Percentiles rank a stretch among this genome's conserved stretches.
Evolutionary conservation across 345 rosid genomes (phyloP).

Genomic region (Gossypium herbaceum): DNA sequence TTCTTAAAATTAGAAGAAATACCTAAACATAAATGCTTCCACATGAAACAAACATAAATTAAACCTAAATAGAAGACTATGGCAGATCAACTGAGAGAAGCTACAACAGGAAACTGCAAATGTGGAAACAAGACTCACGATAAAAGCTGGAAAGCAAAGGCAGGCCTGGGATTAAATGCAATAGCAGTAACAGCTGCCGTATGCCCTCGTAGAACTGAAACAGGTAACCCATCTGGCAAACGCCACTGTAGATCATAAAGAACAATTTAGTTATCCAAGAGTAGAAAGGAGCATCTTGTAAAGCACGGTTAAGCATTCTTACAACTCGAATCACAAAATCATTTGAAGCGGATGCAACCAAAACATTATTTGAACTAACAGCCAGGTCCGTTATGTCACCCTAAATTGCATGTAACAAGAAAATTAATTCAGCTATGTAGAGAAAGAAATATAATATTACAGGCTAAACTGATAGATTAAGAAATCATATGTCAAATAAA

Average conservation of each 20-base stretch:
- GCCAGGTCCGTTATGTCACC: slow-evolving; percentile 99
- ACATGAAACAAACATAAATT: slow-evolving; percentile 11
- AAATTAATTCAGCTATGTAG: not conserved
- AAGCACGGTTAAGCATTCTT: slow-evolving; percentile 35
- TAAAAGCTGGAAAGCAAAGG: slow-evolving; percentile 77
- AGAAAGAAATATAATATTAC: slow-evolving; percentile 18
- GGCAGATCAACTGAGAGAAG: slow-evolving; percentile 17
- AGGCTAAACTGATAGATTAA: slow-evolving; percentile 9
- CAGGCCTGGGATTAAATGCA: slow-evolving; percentile 92
- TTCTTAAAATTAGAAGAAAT: not conserved
- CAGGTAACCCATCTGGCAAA: slow-evolving; percentile 92
- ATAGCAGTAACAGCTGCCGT: slow-evolving; percentile 96
- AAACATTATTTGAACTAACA: slow-evolving; percentile 82
- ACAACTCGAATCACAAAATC: slow-evolving; percentile 97
- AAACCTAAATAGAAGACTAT: not conserved
- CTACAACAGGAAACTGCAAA: slow-evolving; percentile 20
- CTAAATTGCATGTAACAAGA: slow-evolving; percentile 36
- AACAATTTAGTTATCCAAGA: slow-evolving; percentile 15
- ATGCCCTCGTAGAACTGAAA: slow-evolving; percentile 92
- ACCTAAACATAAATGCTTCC: slow-evolving; percentile 7
- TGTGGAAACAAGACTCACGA: slow-evolving; percentile 60
- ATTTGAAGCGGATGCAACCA: slow-evolving; percentile 98
- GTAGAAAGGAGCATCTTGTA: slow-evolving; percentile 8
- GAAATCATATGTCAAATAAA: slow-evolving; percentile 15
- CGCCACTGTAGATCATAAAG: slow-evolving; percentile 74